A percentile compares a stretch with the other conserved stretches of the same genome.
Evolutionary conservation across 2,329 filamentous ascomycete genomes (phyloP).

Genomic region (Akanthomyces dipterigenus): DNA sequence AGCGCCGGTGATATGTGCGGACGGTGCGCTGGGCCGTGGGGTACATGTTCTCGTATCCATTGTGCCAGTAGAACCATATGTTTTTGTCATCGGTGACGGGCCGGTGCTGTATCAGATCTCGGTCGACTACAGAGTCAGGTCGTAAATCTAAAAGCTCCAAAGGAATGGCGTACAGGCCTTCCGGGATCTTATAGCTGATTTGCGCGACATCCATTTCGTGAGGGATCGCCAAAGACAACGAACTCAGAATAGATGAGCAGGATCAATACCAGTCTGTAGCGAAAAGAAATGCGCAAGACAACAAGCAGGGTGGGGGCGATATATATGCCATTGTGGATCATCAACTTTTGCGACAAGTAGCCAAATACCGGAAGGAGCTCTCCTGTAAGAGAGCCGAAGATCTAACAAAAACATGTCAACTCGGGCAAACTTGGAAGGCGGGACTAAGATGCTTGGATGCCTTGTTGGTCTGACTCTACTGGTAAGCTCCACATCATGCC

Average conservation of each 20-base stretch:
- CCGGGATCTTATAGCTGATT: slow-evolving; percentile 6
- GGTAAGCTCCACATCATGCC: not conserved
- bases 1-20: slow-evolving; percentile 46
- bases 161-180: slow-evolving; percentile 36
- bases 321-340: no score
- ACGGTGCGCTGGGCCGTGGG: slow-evolving; percentile 46
- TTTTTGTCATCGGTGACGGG: slow-evolving; percentile 41
- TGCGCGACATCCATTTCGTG: not conserved
- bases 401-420: no score
- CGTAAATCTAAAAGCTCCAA: slow-evolving; percentile 35
- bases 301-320: no score
- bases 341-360: no score
- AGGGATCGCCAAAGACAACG: not conserved
- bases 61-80: slow-evolving; percentile 54
- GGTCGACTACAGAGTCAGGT: slow-evolving; percentile 38
- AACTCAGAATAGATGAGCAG: not conserved
- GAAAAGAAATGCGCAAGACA: no score
- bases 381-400: no score
- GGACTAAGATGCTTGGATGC: not conserved
- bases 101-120: slow-evolving; percentile 31
- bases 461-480: no score
- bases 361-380: no score
- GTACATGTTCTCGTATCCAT: slow-evolving; percentile 41
- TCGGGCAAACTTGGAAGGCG: no score
- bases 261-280: not conserved